Evolutionary conservation across 805 yeast genomes (phyloP), one percentile per base, ranked within the genome.

Genomic region (Gaillardinia entomophila): DNA sequence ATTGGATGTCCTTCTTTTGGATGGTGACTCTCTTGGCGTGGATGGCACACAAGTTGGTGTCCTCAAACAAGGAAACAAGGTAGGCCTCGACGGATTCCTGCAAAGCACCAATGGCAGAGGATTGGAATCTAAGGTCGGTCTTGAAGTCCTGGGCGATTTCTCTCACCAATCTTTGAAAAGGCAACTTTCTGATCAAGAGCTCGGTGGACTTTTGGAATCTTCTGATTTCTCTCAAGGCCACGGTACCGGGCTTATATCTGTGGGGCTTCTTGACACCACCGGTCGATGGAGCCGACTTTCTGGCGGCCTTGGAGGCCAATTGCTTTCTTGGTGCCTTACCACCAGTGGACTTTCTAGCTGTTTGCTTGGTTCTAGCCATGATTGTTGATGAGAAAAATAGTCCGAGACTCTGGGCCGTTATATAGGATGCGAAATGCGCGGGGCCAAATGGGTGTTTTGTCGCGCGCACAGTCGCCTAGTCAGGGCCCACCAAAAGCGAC

Each of bases 1-100:
- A 77, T 62, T 89, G 96, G 63, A 90, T 86, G 67, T 90, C 98
- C 73, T 89, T 89, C 86, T 88, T 90, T 77, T 87, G 96, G 59
- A 90, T 87, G 46, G 98, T 90, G 52, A 90, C 97, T 73, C 98
- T 83, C 81, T 92, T 90, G 57, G 97, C 98, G 70, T 90, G 98
- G 51, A 88, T 86, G 46, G 97, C 97, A 73, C 97, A 92, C 73
- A 90, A 77, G 75, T 89, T 90, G 48, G 97, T 92, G 68, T 92
- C 97, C 75, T 90, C 97, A 52, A 90, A 92, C 57, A 90, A 70
- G 41, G 96, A 86, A 34, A 90, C 96, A 54, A 92, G 75, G 77
- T 88, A 92, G 57, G 97, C 97, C 75, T 90, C 98, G 43, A 90
- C 96, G 44, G 97, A 90, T 72, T 92, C 98, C 68, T 90, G 98